phyloP scores from a whole-genome alignment of 371 early-diverging fungal genomes.

The Capillidium rhysosporum region DNA sequence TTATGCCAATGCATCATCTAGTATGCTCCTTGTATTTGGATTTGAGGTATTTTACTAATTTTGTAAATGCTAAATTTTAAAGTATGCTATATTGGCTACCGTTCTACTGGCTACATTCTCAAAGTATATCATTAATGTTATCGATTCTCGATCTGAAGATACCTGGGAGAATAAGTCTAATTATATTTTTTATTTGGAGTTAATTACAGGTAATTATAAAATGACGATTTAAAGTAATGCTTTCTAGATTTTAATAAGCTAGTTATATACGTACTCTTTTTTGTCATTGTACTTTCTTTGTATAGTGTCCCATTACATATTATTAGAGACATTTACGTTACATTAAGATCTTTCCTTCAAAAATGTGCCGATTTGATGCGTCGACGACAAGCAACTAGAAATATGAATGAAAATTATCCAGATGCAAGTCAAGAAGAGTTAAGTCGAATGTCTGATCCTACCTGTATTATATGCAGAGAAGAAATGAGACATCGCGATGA shows the following conservation, averaged over 20 bases:
- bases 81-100: slow-evolving; percentile 74
- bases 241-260: slow-evolving; percentile 66
- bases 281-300: slow-evolving; percentile 52
- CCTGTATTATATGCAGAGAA: slow-evolving; percentile 93
- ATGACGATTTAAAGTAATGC: neutral
- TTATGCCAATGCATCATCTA: slow-evolving; percentile 32
- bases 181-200: slow-evolving; percentile 71
- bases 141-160: slow-evolving; percentile 57
- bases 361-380: slow-evolving; percentile 71
- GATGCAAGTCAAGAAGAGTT: slow-evolving; percentile 70
- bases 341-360: slow-evolving; percentile 68
- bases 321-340: slow-evolving; percentile 86
- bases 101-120: slow-evolving; percentile 43
- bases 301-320: slow-evolving; percentile 85
- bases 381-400: slow-evolving; percentile 79
- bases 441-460: slow-evolving; percentile 49
- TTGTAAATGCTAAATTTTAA: neutral
- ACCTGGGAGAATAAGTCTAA: slow-evolving; percentile 91
- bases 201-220: slow-evolving; percentile 35
- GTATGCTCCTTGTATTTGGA: slow-evolving; percentile 89
- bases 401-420: slow-evolving; percentile 89
- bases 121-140: slow-evolving; percentile 66
- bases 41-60: slow-evolving; percentile 49
- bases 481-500: slow-evolving; percentile 43
- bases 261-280: slow-evolving; percentile 66